Evolutionary conservation across 352 stramenopile genomes (phyloP), one percentile per base, ranked within the genome.

Genomic region (Globisporangium cystogenes): DNA sequence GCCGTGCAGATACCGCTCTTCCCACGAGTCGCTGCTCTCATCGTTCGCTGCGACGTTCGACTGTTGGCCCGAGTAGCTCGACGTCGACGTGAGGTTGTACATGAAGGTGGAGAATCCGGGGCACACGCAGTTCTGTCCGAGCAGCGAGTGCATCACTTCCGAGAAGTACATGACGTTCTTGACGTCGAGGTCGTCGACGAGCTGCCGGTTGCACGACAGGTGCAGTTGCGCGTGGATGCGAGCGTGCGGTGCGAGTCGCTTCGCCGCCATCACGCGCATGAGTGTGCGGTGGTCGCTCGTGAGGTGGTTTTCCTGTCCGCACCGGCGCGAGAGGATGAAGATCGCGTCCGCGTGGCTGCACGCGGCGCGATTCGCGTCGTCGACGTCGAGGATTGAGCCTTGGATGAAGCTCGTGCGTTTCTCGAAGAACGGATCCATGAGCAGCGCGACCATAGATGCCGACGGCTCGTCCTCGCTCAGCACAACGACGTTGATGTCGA

Each of bases 51-150:
- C 64, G 12, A 60, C 53, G 10, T 7, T 27, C 8, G 27, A 14
- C 27, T 51, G 27, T 0, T 71, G 48, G 12, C 53, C 60, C 53
- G 81, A 72, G 42, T 80, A 87, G 48, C 80, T 91, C 8, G 83
- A 91, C 10, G 81, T 90, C 4, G 79, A 86, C 26, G 83, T 94
- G 29, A 94, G 58, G 40, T 88, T 92, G 62, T 94, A 94, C 40
- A 94, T 90, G 57, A 94, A 83, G 12, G 83, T 94, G 2, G 83
- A 92, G 46, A 94, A 94, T 5, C 81, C 83, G 11, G 83, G 83
- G 31, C 83, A 94, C 47, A 92, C 74, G 47, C 83, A 94, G 67
- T 91, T 92, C 59, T 94, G 83, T 2, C 69, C 83, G n/a, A 94
- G 57, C 26, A 94, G 54, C 29, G 81, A 94, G 55, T 89, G 62